A percentile compares a stretch with the other conserved stretches of the same genome.
phyloP scores from a whole-genome alignment of 106 monocot genomes.

The Dactylorhiza incarnata region DNA sequence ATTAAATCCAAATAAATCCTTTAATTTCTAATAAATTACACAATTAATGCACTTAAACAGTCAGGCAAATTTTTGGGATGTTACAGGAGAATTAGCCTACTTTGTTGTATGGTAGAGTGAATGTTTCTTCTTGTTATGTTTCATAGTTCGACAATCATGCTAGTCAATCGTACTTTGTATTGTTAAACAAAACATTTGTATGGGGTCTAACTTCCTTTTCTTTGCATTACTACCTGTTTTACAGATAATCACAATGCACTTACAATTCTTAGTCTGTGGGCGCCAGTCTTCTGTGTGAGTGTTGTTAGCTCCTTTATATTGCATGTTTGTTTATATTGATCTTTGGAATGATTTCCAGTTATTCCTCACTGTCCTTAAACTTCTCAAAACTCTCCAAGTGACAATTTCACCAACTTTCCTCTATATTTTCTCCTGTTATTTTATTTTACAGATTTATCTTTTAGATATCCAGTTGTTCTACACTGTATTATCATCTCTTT shows the following conservation, averaged over 20 bases:
- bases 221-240: not conserved
- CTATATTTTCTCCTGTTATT: not conserved
- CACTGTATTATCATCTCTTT: conserved; percentile 68
- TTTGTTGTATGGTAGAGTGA: not conserved
- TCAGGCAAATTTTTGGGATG: too few species aligned
- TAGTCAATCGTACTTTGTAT: not conserved
- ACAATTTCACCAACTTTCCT: not conserved
- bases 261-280: conserved; percentile 80
- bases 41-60: too few species aligned
- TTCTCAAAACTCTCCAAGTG: not conserved
- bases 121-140: not conserved
- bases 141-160: not conserved
- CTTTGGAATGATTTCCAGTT: not conserved
- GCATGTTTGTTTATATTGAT: not conserved
- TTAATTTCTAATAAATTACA: too few species aligned
- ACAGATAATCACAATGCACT: conserved; percentile 95
- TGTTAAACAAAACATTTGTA: not conserved
- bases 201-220: not conserved
- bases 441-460: conserved; percentile 71
- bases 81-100: not conserved
- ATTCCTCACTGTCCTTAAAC: not conserved
- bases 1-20: too few species aligned
- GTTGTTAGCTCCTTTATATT: not conserved
- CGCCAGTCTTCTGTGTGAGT: conserved; percentile 81
- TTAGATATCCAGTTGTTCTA: conserved; percentile 83